These are phyloP conservation scores for Betula pendula DNA, from an alignment of 306 rosid genomes.

Conservation along the genomic window DNA sequence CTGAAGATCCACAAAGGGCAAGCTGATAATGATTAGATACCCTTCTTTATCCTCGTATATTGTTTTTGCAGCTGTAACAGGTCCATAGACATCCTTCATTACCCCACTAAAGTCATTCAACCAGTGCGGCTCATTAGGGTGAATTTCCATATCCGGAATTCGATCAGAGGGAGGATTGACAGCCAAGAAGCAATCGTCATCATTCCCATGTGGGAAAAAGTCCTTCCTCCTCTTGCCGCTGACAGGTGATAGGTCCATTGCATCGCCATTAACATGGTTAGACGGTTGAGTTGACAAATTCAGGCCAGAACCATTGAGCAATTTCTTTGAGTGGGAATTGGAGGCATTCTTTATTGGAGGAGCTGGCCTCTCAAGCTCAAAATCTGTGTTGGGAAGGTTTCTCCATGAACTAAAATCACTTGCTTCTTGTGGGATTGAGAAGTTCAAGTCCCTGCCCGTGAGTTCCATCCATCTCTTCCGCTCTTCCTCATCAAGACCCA, in stretches of 20 bases:
- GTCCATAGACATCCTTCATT: slow-evolving; percentile 75
- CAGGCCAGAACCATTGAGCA: slow-evolving; percentile 78
- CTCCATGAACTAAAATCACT: slow-evolving; percentile 91
- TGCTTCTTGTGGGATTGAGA: slow-evolving; percentile 77
- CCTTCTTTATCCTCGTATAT: slow-evolving; percentile 85
- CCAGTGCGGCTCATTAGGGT: slow-evolving; percentile 59
- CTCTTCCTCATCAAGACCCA: slow-evolving; percentile 67
- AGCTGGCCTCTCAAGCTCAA: slow-evolving; percentile 81
- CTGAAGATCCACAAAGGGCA: slow-evolving; percentile 84
- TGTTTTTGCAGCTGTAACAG: slow-evolving; percentile 89
- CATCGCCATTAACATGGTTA: slow-evolving; percentile 60
- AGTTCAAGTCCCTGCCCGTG: slow-evolving; percentile 80
- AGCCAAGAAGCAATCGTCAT: slow-evolving; percentile 64
- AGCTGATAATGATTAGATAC: slow-evolving; percentile 75
- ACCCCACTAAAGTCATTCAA: slow-evolving; percentile 77
- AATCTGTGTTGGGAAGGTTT: slow-evolving; percentile 76
- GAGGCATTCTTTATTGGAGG: slow-evolving; percentile 49
- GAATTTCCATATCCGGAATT: slow-evolving; percentile 54
- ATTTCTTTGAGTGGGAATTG: slow-evolving; percentile 65
- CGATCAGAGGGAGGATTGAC: slow-evolving; percentile 75
- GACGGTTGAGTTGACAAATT: slow-evolving; percentile 63
- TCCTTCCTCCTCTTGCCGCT: slow-evolving; percentile 72
- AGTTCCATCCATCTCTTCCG: slow-evolving; percentile 84
- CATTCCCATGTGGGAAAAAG: slow-evolving; percentile 62
- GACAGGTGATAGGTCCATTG: slow-evolving; percentile 69